These are phyloP conservation scores for Echium plantagineum DNA, from an alignment of 257 asterid species.

Conservation along the genomic window DNA sequence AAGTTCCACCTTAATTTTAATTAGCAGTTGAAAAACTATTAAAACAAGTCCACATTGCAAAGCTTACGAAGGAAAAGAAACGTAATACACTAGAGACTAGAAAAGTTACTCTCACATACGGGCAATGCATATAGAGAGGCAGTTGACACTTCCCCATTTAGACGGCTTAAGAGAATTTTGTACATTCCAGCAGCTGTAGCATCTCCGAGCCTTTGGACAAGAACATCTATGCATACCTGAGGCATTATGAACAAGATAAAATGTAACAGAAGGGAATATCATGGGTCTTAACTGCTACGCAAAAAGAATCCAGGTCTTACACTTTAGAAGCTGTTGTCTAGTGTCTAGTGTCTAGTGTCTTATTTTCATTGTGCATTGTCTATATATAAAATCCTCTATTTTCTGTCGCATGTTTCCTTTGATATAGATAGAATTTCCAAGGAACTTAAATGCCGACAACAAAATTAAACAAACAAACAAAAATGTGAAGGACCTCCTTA, in stretches of 20 bases:
- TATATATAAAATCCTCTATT: not conserved
- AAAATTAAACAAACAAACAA: not conserved
- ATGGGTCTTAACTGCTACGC: not conserved
- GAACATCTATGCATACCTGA: constrained; percentile 94
- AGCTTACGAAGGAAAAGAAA: not conserved
- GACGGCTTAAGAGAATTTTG: constrained; percentile 58
- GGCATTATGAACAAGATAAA: constrained; percentile 4
- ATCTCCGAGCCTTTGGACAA: constrained; percentile 92
- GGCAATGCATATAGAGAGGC: constrained; percentile 69
- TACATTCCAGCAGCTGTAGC: constrained; percentile 96
- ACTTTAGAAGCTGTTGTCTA: not conserved
- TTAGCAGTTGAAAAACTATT: not conserved
- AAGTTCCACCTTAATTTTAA: not conserved
- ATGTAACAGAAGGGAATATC: not conserved
- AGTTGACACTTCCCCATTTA: constrained; percentile 47
- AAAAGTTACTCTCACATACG: constrained; percentile 30
- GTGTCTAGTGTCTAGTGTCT: too few relatives aligned
- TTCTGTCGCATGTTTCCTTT: not conserved
- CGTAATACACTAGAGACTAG: too few relatives aligned
- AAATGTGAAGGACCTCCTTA: not conserved
- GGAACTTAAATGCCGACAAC: not conserved
- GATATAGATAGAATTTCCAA: not conserved
- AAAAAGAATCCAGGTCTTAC: not conserved
- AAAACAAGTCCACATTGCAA: not conserved
- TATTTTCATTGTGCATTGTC: not conserved